These are phyloP conservation scores for Hirsutella rhossiliensis DNA, from an alignment of 2,329 filamentous ascomycete genomes.

Conservation along the genomic window DNA sequence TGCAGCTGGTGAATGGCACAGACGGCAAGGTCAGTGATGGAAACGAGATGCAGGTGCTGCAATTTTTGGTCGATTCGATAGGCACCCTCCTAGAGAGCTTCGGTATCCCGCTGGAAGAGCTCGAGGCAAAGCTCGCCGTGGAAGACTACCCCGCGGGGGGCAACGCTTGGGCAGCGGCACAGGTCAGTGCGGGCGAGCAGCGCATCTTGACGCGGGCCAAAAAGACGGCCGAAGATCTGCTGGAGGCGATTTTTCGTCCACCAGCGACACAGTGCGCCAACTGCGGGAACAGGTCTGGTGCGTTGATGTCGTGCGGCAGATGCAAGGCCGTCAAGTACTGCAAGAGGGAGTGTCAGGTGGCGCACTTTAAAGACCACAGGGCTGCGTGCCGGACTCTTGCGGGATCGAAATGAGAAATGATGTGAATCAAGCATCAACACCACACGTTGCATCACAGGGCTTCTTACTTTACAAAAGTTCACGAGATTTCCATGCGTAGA, in stretches of 20 bases:
- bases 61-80: slow-evolving; percentile 19
- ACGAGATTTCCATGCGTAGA: too few relatives aligned
- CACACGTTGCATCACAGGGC: background rate
- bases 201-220: slow-evolving; percentile 18
- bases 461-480: background rate
- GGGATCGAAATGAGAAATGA: background rate
- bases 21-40: slow-evolving; percentile 15
- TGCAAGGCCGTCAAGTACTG: slow-evolving; percentile 19
- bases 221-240: slow-evolving; percentile 17
- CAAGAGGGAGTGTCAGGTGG: slow-evolving; percentile 17
- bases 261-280: slow-evolving; percentile 11
- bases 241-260: slow-evolving; percentile 6
- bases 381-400: slow-evolving; percentile 9
- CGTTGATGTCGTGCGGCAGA: slow-evolving; percentile 18
- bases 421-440: background rate
- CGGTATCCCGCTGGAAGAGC: slow-evolving; percentile 15
- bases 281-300: slow-evolving; percentile 13
- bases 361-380: slow-evolving; percentile 18
- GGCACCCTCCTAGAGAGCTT: slow-evolving; percentile 15
- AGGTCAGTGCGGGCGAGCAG: slow-evolving; percentile 17
- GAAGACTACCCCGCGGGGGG: slow-evolving; percentile 17
- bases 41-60: slow-evolving; percentile 19
- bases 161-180: slow-evolving; percentile 23
- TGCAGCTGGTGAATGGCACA: slow-evolving; percentile 10
- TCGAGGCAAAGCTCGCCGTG: slow-evolving; percentile 17